Evolutionary conservation across 257 asterid species (phyloP).

Genomic region (Ballota nigra): DNA sequence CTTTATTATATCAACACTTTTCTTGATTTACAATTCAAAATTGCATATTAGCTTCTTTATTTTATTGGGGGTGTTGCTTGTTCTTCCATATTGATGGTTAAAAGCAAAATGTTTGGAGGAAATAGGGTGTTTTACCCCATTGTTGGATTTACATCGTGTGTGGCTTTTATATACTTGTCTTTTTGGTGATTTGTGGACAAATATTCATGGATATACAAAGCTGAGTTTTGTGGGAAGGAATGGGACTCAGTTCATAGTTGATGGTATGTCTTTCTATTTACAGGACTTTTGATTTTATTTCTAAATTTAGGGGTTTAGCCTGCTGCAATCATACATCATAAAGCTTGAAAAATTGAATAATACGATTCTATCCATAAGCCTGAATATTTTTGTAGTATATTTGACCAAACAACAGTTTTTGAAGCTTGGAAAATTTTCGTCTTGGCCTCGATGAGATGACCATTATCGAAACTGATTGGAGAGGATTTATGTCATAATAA

Average conservation of each 20-base stretch:
- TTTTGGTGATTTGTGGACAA: conserved; percentile 78
- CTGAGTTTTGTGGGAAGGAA: conserved; percentile 89
- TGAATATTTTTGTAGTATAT: neutral
- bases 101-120: conserved; percentile 53
- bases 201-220: conserved; percentile 37
- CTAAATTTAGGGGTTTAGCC: conserved; percentile 26
- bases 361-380: conserved; percentile 9
- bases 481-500: too few relatives aligned
- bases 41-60: neutral
- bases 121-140: conserved; percentile 83
- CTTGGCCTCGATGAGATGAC: neutral
- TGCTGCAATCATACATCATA: conserved; percentile 16
- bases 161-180: conserved; percentile 71
- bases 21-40: conserved; percentile 24
- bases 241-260: conserved; percentile 88
- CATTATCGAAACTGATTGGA: neutral
- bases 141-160: conserved; percentile 79
- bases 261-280: conserved; percentile 72
- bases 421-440: neutral
- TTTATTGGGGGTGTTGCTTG: neutral
- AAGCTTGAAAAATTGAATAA: conserved; percentile 23
- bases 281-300: conserved; percentile 12
- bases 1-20: conserved; percentile 20
- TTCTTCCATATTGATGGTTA: conserved; percentile 34
- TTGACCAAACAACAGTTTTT: neutral